Evolutionary conservation across 257 asterid species (phyloP).

Genomic region (Scutellaria galericulata): DNA sequence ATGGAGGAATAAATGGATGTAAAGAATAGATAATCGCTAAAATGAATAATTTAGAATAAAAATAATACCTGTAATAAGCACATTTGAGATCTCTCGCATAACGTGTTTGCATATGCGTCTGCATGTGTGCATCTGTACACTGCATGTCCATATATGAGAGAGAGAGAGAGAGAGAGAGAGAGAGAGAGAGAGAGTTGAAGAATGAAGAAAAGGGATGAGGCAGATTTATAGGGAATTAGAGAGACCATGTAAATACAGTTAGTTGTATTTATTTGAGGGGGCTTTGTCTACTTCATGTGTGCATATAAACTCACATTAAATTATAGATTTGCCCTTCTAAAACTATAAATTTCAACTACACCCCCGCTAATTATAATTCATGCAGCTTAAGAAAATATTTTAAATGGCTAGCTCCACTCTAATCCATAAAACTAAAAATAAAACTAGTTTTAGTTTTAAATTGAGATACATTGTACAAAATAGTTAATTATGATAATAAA

Average conservation of each 20-base stretch:
- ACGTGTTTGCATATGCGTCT: conserved; percentile 18
- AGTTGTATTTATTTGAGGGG: too few species aligned
- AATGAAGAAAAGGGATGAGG: neutral
- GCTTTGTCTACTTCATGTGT: neutral
- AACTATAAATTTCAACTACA: too few species aligned
- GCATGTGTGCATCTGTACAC: conserved; percentile 35
- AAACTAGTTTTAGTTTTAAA: too few species aligned
- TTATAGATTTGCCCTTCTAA: neutral
- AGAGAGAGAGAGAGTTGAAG: neutral
- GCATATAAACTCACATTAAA: neutral
- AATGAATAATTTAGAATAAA: neutral
- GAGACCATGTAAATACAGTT: too few species aligned
- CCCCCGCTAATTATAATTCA: too few species aligned
- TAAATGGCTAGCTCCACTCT: too few species aligned
- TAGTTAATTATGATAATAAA: too few species aligned
- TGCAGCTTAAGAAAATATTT: too few species aligned
- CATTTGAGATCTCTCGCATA: conserved; percentile 5
- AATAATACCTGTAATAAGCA: neutral
- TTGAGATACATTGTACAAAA: too few species aligned
- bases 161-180: neutral
- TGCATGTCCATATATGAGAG: conserved; percentile 9
- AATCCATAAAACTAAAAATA: too few species aligned
- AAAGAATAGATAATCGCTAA: neutral
- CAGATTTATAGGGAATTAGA: too few species aligned
- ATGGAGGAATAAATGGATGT: too few species aligned